Evolutionary conservation across 345 rosid genomes (phyloP).

Genomic region (thale cress (Arabidopsis thaliana)): TAIR10.1 NC_003074.8:16110501-16111000

Average conservation of each 20-base stretch:
- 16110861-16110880: background rate
- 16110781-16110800: background rate
- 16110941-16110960: conserved; percentile 12
- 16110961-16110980: conserved; percentile 6
- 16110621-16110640: conserved; percentile 49
- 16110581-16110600: conserved; percentile 68
- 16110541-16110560: conserved; percentile 81
- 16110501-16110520: conserved; percentile 76
- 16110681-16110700: background rate
- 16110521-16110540: conserved; percentile 74
- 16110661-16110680: conserved; percentile 5
- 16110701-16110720: background rate
- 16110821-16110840: background rate
- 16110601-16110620: conserved; percentile 75
- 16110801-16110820: conserved; percentile 3
- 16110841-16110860: background rate
- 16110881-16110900: conserved; percentile 8
- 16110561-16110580: conserved; percentile 91
- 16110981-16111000: conserved; percentile 72
- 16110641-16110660: conserved; percentile 21
- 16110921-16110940: background rate
- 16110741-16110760: background rate
- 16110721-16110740: background rate
- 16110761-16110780: background rate
- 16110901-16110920: background rate